Evolutionary conservation across 208 protist species (phyloP), one percentile per base, ranked within the genome.

Genomic region (Leishmania turanica): DNA sequence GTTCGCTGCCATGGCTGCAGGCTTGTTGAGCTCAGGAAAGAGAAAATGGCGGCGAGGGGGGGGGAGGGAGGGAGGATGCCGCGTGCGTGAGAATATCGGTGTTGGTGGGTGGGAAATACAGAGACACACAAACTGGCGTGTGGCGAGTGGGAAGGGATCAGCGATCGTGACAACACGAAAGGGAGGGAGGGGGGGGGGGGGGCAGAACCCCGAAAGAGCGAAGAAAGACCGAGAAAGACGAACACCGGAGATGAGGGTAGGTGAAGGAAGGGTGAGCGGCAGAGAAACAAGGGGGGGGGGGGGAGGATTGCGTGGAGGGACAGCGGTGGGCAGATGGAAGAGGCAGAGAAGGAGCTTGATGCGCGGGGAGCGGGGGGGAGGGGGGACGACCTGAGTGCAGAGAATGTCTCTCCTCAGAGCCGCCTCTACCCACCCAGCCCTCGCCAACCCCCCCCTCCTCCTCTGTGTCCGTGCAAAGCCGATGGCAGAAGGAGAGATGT

Each of bases 1-100:
- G 53, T 58, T 77, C 60, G n/a, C 76, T 37, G 77, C 81, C 77
- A 85, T 85, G 27, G 21, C n/a, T 75, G 71, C 68, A 49, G n/a
- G 51, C 49, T 71, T 49, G 21, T 66, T 64, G 45, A 47, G 6
- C 15, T 40, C 69, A 9, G 21, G 45, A 42, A 42, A 49, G 3
- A 17, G 8, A 77, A 49, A 24, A 21, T 3, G 17, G 51, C 51
- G 51, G 31, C 11, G 60, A 37, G 60, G 60, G n/a, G 60, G 13
- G 5, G 60, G 60, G n/a, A n/a, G 13, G 5, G 24, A 11, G 7
- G 60, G 27, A 19, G 60, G 11, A 65, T 65, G 34, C 21, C 17
- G 40, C 45, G 70, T 49, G 42, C 49, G 19, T 56, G 40, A 40
- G n/a, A n/a, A 21, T 27, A 21, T 27, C 17, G 6, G 45, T 49